Conservation (phyloP, 805 yeast species). For the Pichia membranifaciens region DNA sequence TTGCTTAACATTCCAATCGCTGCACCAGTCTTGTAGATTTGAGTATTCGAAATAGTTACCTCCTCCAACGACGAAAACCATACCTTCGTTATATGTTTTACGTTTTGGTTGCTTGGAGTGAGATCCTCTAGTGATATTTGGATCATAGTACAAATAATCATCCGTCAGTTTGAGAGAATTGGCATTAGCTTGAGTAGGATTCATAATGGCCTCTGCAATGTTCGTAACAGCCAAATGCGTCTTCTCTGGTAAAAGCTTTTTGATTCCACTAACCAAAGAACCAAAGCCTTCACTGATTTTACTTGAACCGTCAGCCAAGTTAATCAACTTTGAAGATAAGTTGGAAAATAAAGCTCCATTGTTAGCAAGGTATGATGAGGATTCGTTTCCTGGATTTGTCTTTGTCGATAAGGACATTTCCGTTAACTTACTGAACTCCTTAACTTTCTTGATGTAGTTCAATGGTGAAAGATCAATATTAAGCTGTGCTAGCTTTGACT, state of each 20-base stretch:
- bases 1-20: constrained; percentile 20
- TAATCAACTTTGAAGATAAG: constrained; percentile 69
- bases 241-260: constrained; percentile 81
- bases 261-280: constrained; percentile 79
- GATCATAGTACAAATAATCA: constrained; percentile 86
- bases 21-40: constrained; percentile 83
- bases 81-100: constrained; percentile 69
- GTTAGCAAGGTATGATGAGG: constrained; percentile 28
- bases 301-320: constrained; percentile 61
- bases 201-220: constrained; percentile 87
- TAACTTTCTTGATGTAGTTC: constrained; percentile 69
- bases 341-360: constrained; percentile 59
- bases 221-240: constrained; percentile 85
- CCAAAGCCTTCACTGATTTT: constrained; percentile 85
- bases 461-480: constrained; percentile 63
- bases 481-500: constrained; percentile 46
- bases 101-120: constrained; percentile 85
- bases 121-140: constrained; percentile 79
- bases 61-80: constrained; percentile 94
- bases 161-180: constrained; percentile 71
- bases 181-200: constrained; percentile 60
- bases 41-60: constrained; percentile 94
- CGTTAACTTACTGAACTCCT: constrained; percentile 61
- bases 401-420: constrained; percentile 30
- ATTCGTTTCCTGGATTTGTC: constrained; percentile 19